Evolutionary conservation across 1,284 basidiomycete genomes (phyloP), one percentile per base, ranked within the genome.

Genomic region (Ceratobasidium papillatum): DNA sequence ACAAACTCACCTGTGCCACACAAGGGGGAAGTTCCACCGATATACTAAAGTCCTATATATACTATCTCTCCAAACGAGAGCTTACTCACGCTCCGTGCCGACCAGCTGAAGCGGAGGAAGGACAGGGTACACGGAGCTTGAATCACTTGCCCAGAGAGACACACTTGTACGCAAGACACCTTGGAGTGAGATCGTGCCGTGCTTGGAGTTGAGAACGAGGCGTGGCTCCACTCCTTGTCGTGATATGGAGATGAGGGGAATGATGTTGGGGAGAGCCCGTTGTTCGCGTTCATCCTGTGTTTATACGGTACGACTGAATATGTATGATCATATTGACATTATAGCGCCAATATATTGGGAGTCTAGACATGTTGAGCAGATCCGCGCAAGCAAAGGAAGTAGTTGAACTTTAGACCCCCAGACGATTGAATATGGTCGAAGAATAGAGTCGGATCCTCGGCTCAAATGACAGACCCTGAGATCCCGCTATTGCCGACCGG

Each of bases 401-500:
- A 25, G n/a, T 8, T 54, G 8, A 32, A 32, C 12, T 32, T 12
- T 9, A 51, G 19, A n/a, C 9, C 19, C 19, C 25, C 32, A 32
- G 30, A 52, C n/a, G 25, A 52, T 5, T 17, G 7, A 30, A 52
- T 56, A 19, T 56, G 52, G 52, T 56, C 52, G 52, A 56, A 17
- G 52, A 32, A 32, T 27, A 56, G 27, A 56, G 25, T 30, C 27
- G 22, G 58, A 27, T 12, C 5, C 19, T n/a, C 62, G 62, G 58
- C 58, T 38, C 58, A 22, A 43, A 27, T 22, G 12, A 30, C 27
- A 22, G 45, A 52, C 64, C 64, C 64, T 66, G 64, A 51, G 25
- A 11, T 30, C 64, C 47, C 64, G 47, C 19, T 66, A 51, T 36
- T 66, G 32, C 62, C 62, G 62, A 49, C 38, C 45, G 62, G 62